These are phyloP conservation scores for Ophiosphaerella korrae DNA, from an alignment of 2,329 filamentous ascomycete genomes.

Conservation along the genomic window DNA sequence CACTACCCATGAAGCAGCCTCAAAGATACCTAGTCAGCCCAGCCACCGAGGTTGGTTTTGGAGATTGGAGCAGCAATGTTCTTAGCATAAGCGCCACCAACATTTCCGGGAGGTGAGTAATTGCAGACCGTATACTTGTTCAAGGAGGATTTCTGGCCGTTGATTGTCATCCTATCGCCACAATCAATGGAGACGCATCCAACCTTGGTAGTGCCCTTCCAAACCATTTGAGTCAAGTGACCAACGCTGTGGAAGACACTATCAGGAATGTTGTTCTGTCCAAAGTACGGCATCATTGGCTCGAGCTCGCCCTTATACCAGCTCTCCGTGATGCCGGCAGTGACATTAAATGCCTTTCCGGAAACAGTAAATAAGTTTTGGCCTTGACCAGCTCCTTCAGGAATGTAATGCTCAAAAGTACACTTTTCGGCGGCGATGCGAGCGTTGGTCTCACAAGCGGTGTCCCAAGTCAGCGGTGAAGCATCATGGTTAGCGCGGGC, in stretches of 20 bases:
- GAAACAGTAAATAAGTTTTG: constrained; percentile 87
- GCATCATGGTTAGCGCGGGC: constrained; percentile 84
- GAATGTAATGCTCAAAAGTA: constrained; percentile 67
- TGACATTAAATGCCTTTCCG: constrained; percentile 59
- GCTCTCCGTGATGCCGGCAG: constrained; percentile 73
- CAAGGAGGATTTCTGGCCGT: constrained; percentile 22
- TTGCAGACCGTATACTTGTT: constrained; percentile 76
- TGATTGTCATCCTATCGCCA: constrained; percentile 28
- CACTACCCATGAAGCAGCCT: constrained; percentile 3
- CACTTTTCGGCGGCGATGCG: constrained; percentile 73
- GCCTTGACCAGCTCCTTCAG: constrained; percentile 65
- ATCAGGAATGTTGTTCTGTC: constrained; percentile 59
- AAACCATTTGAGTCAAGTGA: constrained; percentile 47
- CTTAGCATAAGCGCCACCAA: constrained; percentile 56
- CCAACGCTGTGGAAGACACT: constrained; percentile 41
- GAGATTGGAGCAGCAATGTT: constrained; percentile 56
- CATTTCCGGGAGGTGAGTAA: constrained; percentile 73
- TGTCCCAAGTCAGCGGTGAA: constrained; percentile 67
- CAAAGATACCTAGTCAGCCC: constrained; percentile 31
- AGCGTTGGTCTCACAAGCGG: constrained; percentile 64
- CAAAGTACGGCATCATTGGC: constrained; percentile 64
- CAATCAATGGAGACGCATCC: constrained; percentile 44
- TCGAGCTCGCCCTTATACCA: constrained; percentile 87
- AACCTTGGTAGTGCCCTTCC: constrained; percentile 46
- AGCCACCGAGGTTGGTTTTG: constrained; percentile 27